Percentiles rank a stretch among this genome's conserved stretches.
These are phyloP conservation scores for Mucor circinelloides DNA, from an alignment of 371 early-diverging fungal genomes.

Conservation along the genomic window DNA sequence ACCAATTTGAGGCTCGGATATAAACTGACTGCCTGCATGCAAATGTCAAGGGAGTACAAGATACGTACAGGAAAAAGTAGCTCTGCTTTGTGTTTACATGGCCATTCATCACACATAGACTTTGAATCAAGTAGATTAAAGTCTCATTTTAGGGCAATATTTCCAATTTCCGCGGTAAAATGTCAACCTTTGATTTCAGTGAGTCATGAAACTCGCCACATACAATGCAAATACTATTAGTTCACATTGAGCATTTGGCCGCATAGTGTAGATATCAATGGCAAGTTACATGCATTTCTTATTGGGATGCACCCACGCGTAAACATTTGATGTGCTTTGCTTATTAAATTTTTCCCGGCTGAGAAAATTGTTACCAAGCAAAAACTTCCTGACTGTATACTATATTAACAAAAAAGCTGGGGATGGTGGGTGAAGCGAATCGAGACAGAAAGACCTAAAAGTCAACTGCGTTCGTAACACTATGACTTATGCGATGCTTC, in stretches of 20 bases:
- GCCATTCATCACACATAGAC: too few species aligned
- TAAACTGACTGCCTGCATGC: too few species aligned
- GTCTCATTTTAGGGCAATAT: neutral
- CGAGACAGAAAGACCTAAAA: neutral
- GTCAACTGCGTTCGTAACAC: slow-evolving; percentile 1
- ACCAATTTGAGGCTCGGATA: too few species aligned
- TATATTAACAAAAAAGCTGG: neutral
- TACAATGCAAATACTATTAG: neutral
- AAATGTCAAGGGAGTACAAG: too few species aligned
- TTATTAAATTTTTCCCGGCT: neutral
- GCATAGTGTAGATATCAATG: too few species aligned
- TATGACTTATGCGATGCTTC: slow-evolving; percentile 12
- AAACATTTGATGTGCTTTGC: too few species aligned
- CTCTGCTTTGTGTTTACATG: too few species aligned
- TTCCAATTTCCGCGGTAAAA: neutral
- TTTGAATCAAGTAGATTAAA: too few species aligned
- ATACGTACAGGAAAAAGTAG: too few species aligned
- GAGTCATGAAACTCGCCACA: neutral
- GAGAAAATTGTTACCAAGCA: neutral
- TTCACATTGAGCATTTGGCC: too few species aligned
- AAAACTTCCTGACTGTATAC: too few species aligned
- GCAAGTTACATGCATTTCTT: neutral
- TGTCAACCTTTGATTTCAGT: neutral
- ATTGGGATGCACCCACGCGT: neutral
- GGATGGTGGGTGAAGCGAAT: neutral